phyloP scores from a whole-genome alignment of 257 asterid species.

The Penstemon davidsonii region DNA sequence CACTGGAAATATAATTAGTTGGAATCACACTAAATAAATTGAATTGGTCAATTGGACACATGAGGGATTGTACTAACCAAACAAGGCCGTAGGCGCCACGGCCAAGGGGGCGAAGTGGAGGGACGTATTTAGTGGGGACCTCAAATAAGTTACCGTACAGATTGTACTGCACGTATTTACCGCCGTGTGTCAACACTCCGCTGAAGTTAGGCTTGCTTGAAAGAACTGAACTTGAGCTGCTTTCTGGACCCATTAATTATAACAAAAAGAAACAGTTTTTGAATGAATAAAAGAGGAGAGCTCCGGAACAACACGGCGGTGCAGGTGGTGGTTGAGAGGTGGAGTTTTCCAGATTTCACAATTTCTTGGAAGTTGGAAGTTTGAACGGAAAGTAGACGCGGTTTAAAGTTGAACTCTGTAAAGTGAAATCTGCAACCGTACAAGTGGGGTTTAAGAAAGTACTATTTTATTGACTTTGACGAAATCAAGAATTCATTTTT shows the following conservation, averaged over 20 bases:
- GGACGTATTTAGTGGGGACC: conserved; percentile 65
- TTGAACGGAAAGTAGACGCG: conserved; percentile 24
- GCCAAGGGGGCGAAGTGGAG: conserved; percentile 87
- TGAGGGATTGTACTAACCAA: conserved; percentile 45
- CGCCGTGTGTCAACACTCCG: conserved; percentile 65
- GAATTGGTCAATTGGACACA: not conserved
- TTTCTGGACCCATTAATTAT: conserved; percentile 41
- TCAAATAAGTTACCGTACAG: conserved; percentile 74
- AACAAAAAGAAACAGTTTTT: not conserved
- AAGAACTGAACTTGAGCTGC: conserved; percentile 29
- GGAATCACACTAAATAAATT: not conserved
- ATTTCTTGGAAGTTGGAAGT: conserved; percentile 30
- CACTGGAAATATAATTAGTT: not conserved
- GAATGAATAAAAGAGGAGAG: not conserved
- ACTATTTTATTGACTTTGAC: conserved; percentile 7
- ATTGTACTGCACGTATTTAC: conserved; percentile 70
- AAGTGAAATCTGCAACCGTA: not conserved
- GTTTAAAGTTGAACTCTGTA: conserved; percentile 21
- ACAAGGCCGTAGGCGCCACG: conserved; percentile 95
- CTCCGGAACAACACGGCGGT: conserved; percentile 24
- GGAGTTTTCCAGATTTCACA: conserved; percentile 16
- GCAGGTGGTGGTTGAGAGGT: conserved; percentile 10
- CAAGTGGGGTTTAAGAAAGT: conserved; percentile 18
- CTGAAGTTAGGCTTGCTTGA: conserved; percentile 35
- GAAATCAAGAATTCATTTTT: not conserved